Percentiles rank a stretch among this genome's conserved stretches.
Evolutionary conservation across 139 green algal species (phyloP).

Genomic region (Chlorella vulgaris): DNA sequence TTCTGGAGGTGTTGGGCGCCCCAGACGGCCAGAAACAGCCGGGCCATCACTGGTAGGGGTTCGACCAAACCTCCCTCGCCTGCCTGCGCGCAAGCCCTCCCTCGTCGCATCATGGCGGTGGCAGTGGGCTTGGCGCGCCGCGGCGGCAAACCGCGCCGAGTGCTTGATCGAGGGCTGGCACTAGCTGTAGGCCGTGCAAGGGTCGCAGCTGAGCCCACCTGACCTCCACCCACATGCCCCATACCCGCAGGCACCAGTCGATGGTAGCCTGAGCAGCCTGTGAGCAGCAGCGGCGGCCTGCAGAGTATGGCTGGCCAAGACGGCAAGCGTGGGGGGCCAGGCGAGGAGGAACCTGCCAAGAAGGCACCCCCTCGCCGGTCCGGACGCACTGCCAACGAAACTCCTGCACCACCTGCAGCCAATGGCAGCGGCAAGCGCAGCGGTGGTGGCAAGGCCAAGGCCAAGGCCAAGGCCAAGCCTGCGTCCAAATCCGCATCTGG

Average conservation of each 20-base stretch:
- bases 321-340: conserved; percentile 13
- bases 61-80: no score
- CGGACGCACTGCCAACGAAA: conserved; percentile 2
- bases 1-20: no score
- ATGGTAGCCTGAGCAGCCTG: background rate
- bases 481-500: background rate
- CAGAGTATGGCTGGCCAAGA: conserved; percentile 20
- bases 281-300: background rate
- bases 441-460: no score
- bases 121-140: no score
- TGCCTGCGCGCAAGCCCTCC: no score
- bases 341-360: background rate
- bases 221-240: background rate
- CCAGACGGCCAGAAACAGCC: no score
- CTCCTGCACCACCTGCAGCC: conserved; percentile 8
- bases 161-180: no score
- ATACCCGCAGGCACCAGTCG: conserved; percentile 1
- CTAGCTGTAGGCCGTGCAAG: background rate
- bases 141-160: no score
- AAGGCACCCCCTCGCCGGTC: conserved; percentile 9
- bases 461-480: background rate
- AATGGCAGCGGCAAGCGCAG: background rate
- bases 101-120: no score
- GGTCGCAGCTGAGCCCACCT: no score
- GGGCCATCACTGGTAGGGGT: no score